Evolutionary conservation across 164 flowering plant genomes (phyloP), one percentile per base, ranked within the genome.

Genomic region (Vitis cinerea): DNA sequence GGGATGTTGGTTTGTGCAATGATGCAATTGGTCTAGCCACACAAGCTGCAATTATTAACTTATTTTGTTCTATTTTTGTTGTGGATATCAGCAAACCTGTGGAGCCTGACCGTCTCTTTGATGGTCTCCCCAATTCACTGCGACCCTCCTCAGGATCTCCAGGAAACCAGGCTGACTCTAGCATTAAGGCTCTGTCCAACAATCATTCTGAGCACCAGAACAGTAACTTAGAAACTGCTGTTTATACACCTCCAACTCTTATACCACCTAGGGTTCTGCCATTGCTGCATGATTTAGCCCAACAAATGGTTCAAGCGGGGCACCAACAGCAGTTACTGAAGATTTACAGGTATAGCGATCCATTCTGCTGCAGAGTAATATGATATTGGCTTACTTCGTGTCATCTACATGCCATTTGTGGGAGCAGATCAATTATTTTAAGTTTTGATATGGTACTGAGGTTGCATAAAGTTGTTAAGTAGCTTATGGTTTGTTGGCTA

Each of bases 31-130:
- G 10, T 31, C 47, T 44, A 1, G n/a, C 19, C 49, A 3, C 15
- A 12, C 47, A 12, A 57, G 29, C 29, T 66, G 30, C 68, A 59
- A 62, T 9, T 44, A 12, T 14, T 48, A 12, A 29, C 11, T 68
- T n/a, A 15, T 11, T 48, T 54, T 9, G 10, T 53, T 59, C 11
- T 23, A 48, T 15, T 10, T 30, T 17, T 59, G 15, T 47, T 3
- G 47, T 71, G 53, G 8, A 19, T 74, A 70, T 62, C 79, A 82
- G 85, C 76, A 82, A 82, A 66, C 83, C 85, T 49, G 84, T 91
- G 64, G 99, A 95, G 76, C 91, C 93, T 72, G 89, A 89, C 49
- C 85, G 81, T 49, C 87, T 89, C 57, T 85, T 83, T 66, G 88
- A 87, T 14, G 77, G 93, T 82, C 87, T 87, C 4, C 91, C 91